Evolutionary conservation across 2,329 filamentous ascomycete species (phyloP).

Genomic region (Cladosporium sp.): DNA sequence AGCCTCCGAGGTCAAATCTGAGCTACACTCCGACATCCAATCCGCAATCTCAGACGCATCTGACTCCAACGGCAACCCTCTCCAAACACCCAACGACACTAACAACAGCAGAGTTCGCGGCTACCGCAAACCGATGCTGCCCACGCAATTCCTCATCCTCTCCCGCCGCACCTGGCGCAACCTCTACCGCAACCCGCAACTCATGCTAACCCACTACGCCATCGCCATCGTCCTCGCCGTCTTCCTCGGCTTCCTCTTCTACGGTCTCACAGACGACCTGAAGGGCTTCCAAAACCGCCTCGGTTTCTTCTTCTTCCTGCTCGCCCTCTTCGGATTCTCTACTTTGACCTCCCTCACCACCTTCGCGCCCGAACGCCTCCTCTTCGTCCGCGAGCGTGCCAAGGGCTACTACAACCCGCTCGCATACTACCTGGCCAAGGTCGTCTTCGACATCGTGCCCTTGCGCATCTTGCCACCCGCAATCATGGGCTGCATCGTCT

Average conservation of each 20-base stretch:
- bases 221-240: conserved; percentile 93
- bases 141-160: conserved; percentile 81
- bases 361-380: conserved; percentile 81
- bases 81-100: conserved; percentile 49
- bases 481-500: conserved; percentile 91
- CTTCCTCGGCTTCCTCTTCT: conserved; percentile 92
- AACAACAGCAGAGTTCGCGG: conserved; percentile 58
- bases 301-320: conserved; percentile 94
- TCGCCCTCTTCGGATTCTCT: conserved; percentile 94
- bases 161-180: conserved; percentile 94
- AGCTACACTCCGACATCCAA: conserved; percentile 73
- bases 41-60: conserved; percentile 62
- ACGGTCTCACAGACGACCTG: conserved; percentile 92
- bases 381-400: conserved; percentile 89
- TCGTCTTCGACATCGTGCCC: conserved; percentile 96
- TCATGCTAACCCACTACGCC: conserved; percentile 98
- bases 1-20: conserved; percentile 70
- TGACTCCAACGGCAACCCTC: conserved; percentile 58
- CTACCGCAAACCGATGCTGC: conserved; percentile 75
- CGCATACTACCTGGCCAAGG: conserved; percentile 91
- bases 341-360: conserved; percentile 90
- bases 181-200: conserved; percentile 91
- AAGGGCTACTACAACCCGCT: conserved; percentile 95
- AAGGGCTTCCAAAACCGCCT: conserved; percentile 96
- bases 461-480: conserved; percentile 91